These are phyloP conservation scores for Candida pseudoglaebosa DNA, from an alignment of 805 yeast species.

Conservation along the genomic window DNA sequence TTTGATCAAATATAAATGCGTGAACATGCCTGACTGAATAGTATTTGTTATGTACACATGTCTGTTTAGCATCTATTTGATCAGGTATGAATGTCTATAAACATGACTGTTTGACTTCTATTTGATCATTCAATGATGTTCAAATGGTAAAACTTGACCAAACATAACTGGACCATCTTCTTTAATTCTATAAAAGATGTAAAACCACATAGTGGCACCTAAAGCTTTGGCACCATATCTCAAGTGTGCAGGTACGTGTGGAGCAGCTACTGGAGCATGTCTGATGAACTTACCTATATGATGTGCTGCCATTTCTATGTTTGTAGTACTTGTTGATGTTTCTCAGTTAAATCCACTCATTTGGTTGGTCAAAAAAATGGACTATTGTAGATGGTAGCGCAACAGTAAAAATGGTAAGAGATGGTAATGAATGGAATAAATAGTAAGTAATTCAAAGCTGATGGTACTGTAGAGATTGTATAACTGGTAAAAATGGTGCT, in stretches of 20 bases:
- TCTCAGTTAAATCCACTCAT: neutral
- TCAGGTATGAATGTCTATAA: neutral
- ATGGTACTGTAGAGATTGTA: no score
- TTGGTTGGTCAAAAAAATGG: slow-evolving; percentile 5
- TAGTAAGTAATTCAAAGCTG: no score
- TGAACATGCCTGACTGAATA: no score
- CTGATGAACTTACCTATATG: slow-evolving; percentile 39
- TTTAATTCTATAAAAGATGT: slow-evolving; percentile 77
- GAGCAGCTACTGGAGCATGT: slow-evolving; percentile 63
- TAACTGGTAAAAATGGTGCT: no score
- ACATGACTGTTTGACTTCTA: neutral
- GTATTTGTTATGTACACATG: no score
- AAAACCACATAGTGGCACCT: slow-evolving; percentile 89
- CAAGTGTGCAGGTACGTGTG: slow-evolving; percentile 58
- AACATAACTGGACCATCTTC: slow-evolving; percentile 65
- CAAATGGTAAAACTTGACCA: slow-evolving; percentile 40
- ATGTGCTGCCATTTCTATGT: slow-evolving; percentile 38
- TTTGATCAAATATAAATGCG: no score
- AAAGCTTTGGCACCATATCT: slow-evolving; percentile 59
- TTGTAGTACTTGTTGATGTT: neutral
- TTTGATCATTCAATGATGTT: slow-evolving; percentile 23
- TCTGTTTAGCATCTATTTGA: no score
- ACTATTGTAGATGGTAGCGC: neutral
- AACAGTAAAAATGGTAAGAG: no score
- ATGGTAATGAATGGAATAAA: no score